Evolutionary conservation across 2,329 filamentous ascomycete species (phyloP).

Genomic region (Fusarium dlaminii): DNA sequence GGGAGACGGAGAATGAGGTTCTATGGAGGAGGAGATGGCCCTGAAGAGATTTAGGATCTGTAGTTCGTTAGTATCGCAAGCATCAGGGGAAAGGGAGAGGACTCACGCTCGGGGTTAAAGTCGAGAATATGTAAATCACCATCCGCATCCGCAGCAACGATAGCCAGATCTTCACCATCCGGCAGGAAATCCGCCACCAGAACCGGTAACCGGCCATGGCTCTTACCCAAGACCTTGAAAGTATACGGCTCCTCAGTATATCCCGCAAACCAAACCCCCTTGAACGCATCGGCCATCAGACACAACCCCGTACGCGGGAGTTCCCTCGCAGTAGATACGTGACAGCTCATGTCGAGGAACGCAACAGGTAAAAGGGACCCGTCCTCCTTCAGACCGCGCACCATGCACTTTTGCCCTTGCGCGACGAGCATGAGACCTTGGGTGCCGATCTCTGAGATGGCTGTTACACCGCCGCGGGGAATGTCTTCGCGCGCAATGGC

Average conservation of each 20-base stretch:
- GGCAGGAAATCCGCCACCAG: constrained; percentile 88
- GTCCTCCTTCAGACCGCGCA: constrained; percentile 94
- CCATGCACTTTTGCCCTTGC: constrained; percentile 97
- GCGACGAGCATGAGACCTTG: constrained; percentile 90
- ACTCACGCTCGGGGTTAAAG: constrained; percentile 92
- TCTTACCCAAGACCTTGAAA: constrained; percentile 92
- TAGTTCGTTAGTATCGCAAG: constrained; percentile 35
- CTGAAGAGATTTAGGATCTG: constrained; percentile 92
- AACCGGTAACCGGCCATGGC: constrained; percentile 79
- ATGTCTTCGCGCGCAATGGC: constrained; percentile 90
- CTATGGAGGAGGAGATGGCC: constrained; percentile 88
- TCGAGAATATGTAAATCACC: constrained; percentile 89
- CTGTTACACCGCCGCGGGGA: constrained; percentile 88
- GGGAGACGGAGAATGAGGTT: constrained; percentile 86
- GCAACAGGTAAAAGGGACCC: constrained; percentile 91
- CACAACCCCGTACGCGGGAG: constrained; percentile 85
- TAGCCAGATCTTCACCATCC: constrained; percentile 81
- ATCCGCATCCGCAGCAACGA: constrained; percentile 85
- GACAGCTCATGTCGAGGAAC: constrained; percentile 97
- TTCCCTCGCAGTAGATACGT: constrained; percentile 86
- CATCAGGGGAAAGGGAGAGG: background rate
- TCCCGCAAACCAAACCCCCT: constrained; percentile 94
- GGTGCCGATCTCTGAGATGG: constrained; percentile 82
- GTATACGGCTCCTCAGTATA: constrained; percentile 98
- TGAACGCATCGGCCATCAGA: constrained; percentile 88